Evolutionary conservation across 2,329 filamentous ascomycete species (phyloP), one percentile per base, ranked within the genome.

Genomic region (Epicoccum sorghinum): DNA sequence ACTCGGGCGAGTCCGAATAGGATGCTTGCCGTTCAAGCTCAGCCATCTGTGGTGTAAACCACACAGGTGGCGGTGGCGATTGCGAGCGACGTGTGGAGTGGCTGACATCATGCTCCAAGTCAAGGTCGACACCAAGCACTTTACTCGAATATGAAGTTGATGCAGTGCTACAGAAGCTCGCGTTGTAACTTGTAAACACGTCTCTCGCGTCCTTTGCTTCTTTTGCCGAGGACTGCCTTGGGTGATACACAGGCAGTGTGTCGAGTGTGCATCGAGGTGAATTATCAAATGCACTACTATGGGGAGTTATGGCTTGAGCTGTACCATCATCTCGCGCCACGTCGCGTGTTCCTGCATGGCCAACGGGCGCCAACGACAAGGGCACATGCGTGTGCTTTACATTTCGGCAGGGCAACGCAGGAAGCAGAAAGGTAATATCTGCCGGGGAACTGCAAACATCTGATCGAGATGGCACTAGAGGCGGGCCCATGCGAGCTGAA

Each of bases 71-170:
- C 14, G 60, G 52, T 23, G 68, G 54, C 29, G 68, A 65, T 36
- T 59, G 65, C 9, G 69, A 66, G 42, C 57, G 61, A 13, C 40
- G 56, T 7, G 48, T 45, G 29, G 45, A 25, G 36, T 47, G 43
- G 30, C 52, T 44, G 30, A 59, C 59, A 2, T 67, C 60, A 30
- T 67, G 61, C 36, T 69, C 58, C 35, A 74, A 57, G 46, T 74
- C 72, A 36, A 74, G 55, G 46, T 74, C 71, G 18, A 73, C 55
- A n/a, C 72, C 71, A 4, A 74, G 54, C 6, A 73, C 66, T 6
- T 70, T 68, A 2, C 69, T 66, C 12, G 72, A 74, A 47, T 74
- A 73, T 6, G 64, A 68, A 4, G 70, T 71, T 24, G 72, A 70
- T 50, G 62, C 49, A n/a, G 65, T 69, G 57, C 69, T 71, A 64